Base-by-base conservation (phyloP, 495 filamentous ascomycete genomes). In the Staphylotrichum tortipilum region DNA sequence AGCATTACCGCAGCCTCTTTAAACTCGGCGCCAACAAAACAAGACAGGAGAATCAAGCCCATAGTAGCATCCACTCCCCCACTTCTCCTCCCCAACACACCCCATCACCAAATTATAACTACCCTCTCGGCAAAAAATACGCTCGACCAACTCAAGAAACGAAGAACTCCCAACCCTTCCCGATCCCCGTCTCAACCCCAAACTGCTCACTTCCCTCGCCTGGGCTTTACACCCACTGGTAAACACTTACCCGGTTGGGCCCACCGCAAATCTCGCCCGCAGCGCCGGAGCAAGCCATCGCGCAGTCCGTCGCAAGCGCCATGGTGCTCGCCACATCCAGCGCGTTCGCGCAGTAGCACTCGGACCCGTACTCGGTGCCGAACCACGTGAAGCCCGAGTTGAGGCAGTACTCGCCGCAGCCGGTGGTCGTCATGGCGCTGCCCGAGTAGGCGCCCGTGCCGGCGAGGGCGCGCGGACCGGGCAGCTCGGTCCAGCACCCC, bases 281-380 rank as follows among this genome's bases (percentile, higher is more conserved):
- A 3, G 11, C 44, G 5, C 55, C 55, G 1, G 35, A 30, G 38
- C 55, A 58, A 10, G 38, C 3, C 46, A 58, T 47, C 7, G 7
- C 19, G 28, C 55, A 58, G 12, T 47, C 55, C 4, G 12, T 17
- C 11, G 22, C 47, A 4, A 12, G 7, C 9, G 28, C 39, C 1
- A 11, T 4, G 9, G 46, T 54, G 29, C 45, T 49, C 3, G 40
- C 40, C 4, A 8, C 42, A 11, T 48, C 18, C 2, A 58, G 18
- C 24, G 53, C 56, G 47, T 74, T 75, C 21, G 76, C 79, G 57
- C 81, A 85, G 57, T 75, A 82, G 63, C 81, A 84, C 60, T 81
- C 73, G 36, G 70, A 71, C 36, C 68, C 74, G 47, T 81, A 82
- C 61, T 87, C 79, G 14, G 54, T 37, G 1, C 55, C 55, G 22